Evolutionary conservation across 2,329 filamentous ascomycete genomes (phyloP).

Genomic region (Neospermospora avenae): DNA sequence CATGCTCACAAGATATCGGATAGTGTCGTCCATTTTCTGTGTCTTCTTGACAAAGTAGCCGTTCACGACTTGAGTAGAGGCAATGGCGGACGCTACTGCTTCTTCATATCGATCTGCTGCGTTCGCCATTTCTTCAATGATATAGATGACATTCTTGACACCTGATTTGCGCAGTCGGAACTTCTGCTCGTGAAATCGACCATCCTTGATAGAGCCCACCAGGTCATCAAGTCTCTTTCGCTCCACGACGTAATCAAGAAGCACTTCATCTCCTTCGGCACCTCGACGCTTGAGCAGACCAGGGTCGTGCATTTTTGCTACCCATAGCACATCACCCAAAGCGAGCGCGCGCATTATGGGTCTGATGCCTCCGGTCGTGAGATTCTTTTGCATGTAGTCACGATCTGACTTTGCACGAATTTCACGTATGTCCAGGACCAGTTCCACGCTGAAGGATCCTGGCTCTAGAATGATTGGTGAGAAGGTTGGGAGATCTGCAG

Average conservation of each 20-base stretch:
- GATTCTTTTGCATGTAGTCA: slow-evolving; percentile 72
- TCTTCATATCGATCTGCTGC: slow-evolving; percentile 59
- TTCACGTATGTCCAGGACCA: slow-evolving; percentile 74
- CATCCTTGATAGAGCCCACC: slow-evolving; percentile 77
- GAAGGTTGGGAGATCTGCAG: slow-evolving; percentile 38
- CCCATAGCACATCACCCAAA: slow-evolving; percentile 75
- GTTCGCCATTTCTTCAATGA: slow-evolving; percentile 71
- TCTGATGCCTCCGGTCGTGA: slow-evolving; percentile 61
- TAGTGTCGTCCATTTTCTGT: slow-evolving; percentile 71
- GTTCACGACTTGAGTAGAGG: slow-evolving; percentile 73
- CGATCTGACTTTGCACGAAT: slow-evolving; percentile 69
- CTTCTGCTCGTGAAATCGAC: slow-evolving; percentile 80
- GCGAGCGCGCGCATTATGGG: slow-evolving; percentile 67
- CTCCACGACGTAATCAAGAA: slow-evolving; percentile 78
- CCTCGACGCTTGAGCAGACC: slow-evolving; percentile 53
- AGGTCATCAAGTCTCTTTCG: slow-evolving; percentile 78
- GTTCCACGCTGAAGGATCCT: slow-evolving; percentile 66
- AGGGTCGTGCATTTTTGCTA: slow-evolving; percentile 67
- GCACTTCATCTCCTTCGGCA: slow-evolving; percentile 63
- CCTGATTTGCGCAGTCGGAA: slow-evolving; percentile 72
- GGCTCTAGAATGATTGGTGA: slow-evolving; percentile 60
- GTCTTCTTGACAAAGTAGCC: slow-evolving; percentile 78
- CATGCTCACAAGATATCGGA: slow-evolving; percentile 71
- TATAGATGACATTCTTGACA: slow-evolving; percentile 72
- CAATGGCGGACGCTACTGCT: slow-evolving; percentile 68